A percentile compares a stretch with the other conserved stretches of the same genome.
These are phyloP conservation scores for Coemansia sp. DNA, from an alignment of 192 early-diverging fungal species.

Conservation along the genomic window DNA sequence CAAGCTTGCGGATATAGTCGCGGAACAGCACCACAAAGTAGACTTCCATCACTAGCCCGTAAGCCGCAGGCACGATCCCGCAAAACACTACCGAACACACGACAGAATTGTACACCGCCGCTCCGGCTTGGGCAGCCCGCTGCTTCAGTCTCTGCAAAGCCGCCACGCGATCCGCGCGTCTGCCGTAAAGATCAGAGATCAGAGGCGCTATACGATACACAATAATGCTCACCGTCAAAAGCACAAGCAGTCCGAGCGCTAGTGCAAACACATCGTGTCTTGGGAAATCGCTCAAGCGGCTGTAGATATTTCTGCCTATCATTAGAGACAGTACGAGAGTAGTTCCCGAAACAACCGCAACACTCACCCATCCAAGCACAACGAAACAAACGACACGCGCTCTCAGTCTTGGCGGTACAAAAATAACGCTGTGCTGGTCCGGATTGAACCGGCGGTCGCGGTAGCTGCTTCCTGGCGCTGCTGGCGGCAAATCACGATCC, in stretches of 20 bases:
- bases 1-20: conserved; percentile 4
- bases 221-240: conserved; percentile 32
- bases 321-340: conserved; percentile 55
- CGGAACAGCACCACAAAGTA: conserved; percentile 43
- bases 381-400: conserved; percentile 23
- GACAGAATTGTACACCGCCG: conserved; percentile 11
- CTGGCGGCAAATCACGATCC: conserved; percentile 27
- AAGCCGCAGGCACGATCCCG: conserved; percentile 29
- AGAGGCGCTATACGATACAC: conserved; percentile 9
- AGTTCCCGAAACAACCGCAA: conserved; percentile 46
- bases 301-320: conserved; percentile 51
- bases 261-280: conserved; percentile 82
- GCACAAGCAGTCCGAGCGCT: conserved; percentile 65
- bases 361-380: conserved; percentile 28
- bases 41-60: conserved; percentile 39
- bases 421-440: conserved; percentile 73
- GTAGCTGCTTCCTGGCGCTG: conserved; percentile 51
- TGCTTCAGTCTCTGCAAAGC: conserved; percentile 9
- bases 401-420: conserved; percentile 64
- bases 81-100: conserved; percentile 19
- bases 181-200: background rate
- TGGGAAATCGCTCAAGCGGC: conserved; percentile 21
- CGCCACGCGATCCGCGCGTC: background rate
- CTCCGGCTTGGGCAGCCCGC: conserved; percentile 15
- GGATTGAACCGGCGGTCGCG: conserved; percentile 55